These are phyloP conservation scores for Acacia concinna DNA, from an alignment of 331 rosid species.

Conservation along the genomic window DNA sequence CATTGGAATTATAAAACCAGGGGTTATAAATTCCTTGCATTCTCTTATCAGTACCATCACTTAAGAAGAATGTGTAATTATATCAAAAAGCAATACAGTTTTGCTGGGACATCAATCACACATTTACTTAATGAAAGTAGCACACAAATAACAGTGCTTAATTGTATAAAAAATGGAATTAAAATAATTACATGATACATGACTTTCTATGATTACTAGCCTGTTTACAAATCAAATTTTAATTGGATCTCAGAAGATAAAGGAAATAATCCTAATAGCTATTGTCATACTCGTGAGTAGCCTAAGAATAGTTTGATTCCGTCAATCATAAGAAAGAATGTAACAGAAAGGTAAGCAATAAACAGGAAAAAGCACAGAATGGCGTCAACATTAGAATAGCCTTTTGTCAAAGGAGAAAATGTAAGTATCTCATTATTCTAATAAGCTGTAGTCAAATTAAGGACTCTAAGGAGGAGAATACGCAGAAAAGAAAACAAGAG, in stretches of 20 bases:
- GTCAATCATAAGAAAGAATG: neutral
- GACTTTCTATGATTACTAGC: neutral
- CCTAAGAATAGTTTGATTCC: neutral
- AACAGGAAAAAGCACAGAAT: slow-evolving; percentile 11
- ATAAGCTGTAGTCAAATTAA: neutral
- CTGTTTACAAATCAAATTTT: neutral
- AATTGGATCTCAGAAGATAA: neutral
- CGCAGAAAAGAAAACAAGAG: neutral
- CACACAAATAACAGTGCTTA: neutral
- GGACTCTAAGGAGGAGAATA: neutral
- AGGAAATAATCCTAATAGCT: neutral
- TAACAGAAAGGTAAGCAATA: neutral
- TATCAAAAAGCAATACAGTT: neutral
- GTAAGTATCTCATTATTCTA: neutral
- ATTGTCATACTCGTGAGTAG: neutral
- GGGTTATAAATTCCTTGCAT: slow-evolving; percentile 10
- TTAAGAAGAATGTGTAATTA: neutral
- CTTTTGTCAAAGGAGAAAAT: neutral
- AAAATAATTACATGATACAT: too few relatives aligned
- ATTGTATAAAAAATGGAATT: neutral
- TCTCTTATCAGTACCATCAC: neutral
- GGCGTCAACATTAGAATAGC: neutral
- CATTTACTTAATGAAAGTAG: neutral
- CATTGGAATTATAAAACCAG: slow-evolving; percentile 19
- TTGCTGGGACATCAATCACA: neutral